Evolutionary conservation across 768 basidiomycete genomes (phyloP).

Genomic region (Lactarius hatsudake): DNA sequence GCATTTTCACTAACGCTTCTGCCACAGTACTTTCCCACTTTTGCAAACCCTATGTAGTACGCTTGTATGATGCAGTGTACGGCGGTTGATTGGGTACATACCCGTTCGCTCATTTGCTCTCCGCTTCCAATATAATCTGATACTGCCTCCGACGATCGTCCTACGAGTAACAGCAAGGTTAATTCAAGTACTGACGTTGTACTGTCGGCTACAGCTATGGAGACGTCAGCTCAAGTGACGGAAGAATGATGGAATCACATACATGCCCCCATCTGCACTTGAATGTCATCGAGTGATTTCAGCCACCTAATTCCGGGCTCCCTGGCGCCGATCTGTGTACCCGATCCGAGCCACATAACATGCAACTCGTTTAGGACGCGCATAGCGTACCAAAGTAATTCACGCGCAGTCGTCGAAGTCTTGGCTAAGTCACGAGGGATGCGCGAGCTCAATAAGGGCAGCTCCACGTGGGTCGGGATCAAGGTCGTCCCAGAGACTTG

Average conservation of each 20-base stretch:
- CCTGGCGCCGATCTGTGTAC: slow-evolving; percentile 61
- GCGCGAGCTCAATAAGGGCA: slow-evolving; percentile 57
- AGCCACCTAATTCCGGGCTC: slow-evolving; percentile 75
- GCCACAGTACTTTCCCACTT: slow-evolving; percentile 79
- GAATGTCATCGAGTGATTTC: slow-evolving; percentile 49
- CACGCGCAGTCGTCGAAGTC: slow-evolving; percentile 64
- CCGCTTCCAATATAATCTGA: slow-evolving; percentile 72
- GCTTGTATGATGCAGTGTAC: neutral
- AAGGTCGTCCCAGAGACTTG: slow-evolving; percentile 35
- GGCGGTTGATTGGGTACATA: slow-evolving; percentile 36
- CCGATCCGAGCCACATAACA: slow-evolving; percentile 68
- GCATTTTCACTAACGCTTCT: slow-evolving; percentile 67
- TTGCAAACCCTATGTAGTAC: slow-evolving; percentile 58
- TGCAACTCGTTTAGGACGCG: slow-evolving; percentile 73
- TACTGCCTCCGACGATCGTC: slow-evolving; percentile 67
- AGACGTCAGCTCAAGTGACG: slow-evolving; percentile 10
- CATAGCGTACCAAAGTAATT: slow-evolving; percentile 69
- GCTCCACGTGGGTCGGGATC: slow-evolving; percentile 45
- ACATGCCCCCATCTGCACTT: slow-evolving; percentile 61
- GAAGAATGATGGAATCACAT: slow-evolving; percentile 41
- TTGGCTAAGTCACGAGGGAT: slow-evolving; percentile 67
- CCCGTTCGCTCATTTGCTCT: slow-evolving; percentile 81
- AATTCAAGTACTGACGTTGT: slow-evolving; percentile 68
- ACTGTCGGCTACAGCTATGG: slow-evolving; percentile 42
- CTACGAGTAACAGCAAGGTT: slow-evolving; percentile 66